Conservation (phyloP, 2,329 filamentous ascomycete species). For the Colletotrichum sp. region DNA sequence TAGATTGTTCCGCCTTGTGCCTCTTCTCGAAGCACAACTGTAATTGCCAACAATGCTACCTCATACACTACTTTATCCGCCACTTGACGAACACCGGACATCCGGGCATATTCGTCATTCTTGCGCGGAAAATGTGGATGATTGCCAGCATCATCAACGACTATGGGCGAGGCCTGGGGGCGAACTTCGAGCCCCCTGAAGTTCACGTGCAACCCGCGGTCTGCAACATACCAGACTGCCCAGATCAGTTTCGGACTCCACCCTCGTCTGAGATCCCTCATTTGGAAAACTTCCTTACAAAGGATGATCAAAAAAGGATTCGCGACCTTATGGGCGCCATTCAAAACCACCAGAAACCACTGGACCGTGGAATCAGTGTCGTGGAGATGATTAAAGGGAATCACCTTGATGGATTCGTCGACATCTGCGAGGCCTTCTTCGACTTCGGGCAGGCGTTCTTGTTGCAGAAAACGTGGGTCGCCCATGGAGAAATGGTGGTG, state of each 20-base stretch:
- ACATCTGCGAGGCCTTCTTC: background rate
- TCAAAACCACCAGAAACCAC: background rate
- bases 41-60: background rate
- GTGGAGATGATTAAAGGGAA: background rate
- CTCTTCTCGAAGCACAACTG: background rate
- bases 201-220: background rate
- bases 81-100: too few species aligned
- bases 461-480: accelerated
- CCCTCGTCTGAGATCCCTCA: background rate
- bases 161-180: background rate
- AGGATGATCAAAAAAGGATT: accelerated
- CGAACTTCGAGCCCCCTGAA: background rate
- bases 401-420: accelerated
- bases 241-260: background rate
- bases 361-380: background rate
- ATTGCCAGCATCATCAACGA: background rate
- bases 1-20: background rate
- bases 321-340: background rate
- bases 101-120: too few species aligned
- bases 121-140: background rate
- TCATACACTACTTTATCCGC: too few species aligned
- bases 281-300: background rate
- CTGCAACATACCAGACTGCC: accelerated
- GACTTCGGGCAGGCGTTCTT: background rate
- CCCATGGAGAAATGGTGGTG: background rate